Conservation (phyloP, 208 protist species). For the Crithidia brevicula region DNA sequence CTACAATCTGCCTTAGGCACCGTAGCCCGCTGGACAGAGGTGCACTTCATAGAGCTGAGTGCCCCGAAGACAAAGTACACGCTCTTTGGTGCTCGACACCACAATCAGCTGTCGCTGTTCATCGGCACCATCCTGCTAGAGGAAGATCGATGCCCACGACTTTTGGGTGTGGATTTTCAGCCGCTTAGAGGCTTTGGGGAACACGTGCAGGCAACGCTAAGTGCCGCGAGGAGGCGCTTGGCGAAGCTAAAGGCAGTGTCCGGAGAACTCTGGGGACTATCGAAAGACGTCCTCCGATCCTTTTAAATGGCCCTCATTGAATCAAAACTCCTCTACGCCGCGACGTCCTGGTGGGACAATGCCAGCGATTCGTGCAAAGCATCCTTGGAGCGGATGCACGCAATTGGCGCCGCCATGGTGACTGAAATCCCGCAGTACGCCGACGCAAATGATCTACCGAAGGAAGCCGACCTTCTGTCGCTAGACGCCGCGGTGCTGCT, state of each 20-base stretch:
- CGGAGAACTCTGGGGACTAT: no score
- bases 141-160: not conserved
- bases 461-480: no score
- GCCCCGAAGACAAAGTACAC: conserved; percentile 22
- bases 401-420: no score
- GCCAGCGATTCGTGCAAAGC: no score
- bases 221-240: not conserved
- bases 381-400: no score
- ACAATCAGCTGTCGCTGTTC: not conserved
- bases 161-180: not conserved
- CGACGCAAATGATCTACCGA: no score
- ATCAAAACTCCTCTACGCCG: not conserved
- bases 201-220: not conserved
- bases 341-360: not conserved
- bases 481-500: no score
- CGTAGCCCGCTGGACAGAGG: not conserved
- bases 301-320: not conserved
- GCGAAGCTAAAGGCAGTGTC: not conserved
- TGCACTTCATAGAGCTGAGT: conserved; percentile 22
- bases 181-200: not conserved
- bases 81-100: conserved; percentile 2
- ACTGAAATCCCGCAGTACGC: no score
- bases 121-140: not conserved
- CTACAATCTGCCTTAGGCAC: not conserved
- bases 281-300: not conserved